Conservation (phyloP, 805 yeast genomes). For the Gaillardinia entomophila region DNA sequence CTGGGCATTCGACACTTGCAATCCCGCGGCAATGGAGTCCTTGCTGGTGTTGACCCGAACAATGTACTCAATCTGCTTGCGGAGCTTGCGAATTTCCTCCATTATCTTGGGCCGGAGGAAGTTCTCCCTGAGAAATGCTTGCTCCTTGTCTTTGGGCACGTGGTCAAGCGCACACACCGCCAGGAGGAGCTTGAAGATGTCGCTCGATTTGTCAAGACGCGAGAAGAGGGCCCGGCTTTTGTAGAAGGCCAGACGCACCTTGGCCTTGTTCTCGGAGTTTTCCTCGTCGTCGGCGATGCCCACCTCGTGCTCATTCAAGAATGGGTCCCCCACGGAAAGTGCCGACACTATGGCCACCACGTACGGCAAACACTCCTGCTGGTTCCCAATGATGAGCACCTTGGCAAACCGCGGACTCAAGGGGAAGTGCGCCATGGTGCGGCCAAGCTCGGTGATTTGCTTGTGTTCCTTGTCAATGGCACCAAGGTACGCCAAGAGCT, state of each 20-base stretch:
- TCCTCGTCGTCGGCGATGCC: conserved; percentile 46
- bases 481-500: conserved; percentile 64
- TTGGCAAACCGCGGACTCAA: conserved; percentile 90
- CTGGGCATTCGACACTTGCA: conserved; percentile 19
- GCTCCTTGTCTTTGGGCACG: conserved; percentile 44
- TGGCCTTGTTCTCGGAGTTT: conserved; percentile 34
- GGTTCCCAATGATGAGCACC: conserved; percentile 83
- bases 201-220: conserved; percentile 67
- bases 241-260: conserved; percentile 45
- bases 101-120: conserved; percentile 73
- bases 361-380: conserved; percentile 77
- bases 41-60: conserved; percentile 61
- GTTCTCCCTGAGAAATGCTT: conserved; percentile 48
- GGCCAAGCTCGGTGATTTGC: conserved; percentile 71
- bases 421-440: conserved; percentile 85
- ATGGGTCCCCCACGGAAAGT: conserved; percentile 90
- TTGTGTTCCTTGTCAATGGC: conserved; percentile 57
- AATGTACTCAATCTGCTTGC: conserved; percentile 73
- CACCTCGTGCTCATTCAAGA: conserved; percentile 66
- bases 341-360: conserved; percentile 91
- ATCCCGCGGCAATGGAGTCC: conserved; percentile 52
- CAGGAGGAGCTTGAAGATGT: conserved; percentile 66
- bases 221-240: conserved; percentile 58
- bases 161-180: conserved; percentile 88
- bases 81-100: conserved; percentile 78